Evolutionary conservation across 1,139 yeast genomes (phyloP).

Genomic region (Taphrina betulina): DNA sequence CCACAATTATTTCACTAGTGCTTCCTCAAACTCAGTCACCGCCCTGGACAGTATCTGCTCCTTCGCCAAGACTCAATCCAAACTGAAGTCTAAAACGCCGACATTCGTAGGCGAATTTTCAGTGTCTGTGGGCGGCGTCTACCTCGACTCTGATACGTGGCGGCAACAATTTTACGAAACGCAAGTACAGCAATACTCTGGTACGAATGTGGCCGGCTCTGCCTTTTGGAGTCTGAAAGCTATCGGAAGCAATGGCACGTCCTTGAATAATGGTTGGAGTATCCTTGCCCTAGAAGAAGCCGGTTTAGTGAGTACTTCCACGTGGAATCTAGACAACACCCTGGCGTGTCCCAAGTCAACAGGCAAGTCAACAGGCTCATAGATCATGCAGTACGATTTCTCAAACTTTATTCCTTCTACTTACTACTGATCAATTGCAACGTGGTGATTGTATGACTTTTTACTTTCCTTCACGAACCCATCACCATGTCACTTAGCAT

Average conservation of each 20-base stretch:
- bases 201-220: constrained; percentile 11
- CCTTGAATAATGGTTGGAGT: constrained; percentile 30
- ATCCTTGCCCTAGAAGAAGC: constrained; percentile 10
- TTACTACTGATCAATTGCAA: too few species aligned
- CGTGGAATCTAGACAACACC: constrained; percentile 1
- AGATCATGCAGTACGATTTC: too few species aligned
- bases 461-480: too few species aligned
- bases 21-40: constrained; percentile 2
- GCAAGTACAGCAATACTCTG: constrained; percentile 41
- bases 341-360: constrained; percentile 6
- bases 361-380: too few species aligned
- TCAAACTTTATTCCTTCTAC: too few species aligned
- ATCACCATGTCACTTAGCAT: not conserved
- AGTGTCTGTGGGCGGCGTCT: constrained; percentile 24
- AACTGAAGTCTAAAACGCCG: constrained; percentile 10
- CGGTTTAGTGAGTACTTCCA: not conserved
- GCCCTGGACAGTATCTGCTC: constrained; percentile 14
- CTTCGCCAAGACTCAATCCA: constrained; percentile 1
- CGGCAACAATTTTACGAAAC: constrained; percentile 43
- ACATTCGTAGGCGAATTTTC: constrained; percentile 26
- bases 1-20: constrained; percentile 25
- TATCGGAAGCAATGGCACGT: constrained; percentile 9
- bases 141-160: constrained; percentile 21
- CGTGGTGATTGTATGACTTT: too few species aligned
- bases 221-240: constrained; percentile 28